These are phyloP conservation scores for Backusella mclennaniae DNA, from an alignment of 192 early-diverging fungal species.

Conservation along the genomic window DNA sequence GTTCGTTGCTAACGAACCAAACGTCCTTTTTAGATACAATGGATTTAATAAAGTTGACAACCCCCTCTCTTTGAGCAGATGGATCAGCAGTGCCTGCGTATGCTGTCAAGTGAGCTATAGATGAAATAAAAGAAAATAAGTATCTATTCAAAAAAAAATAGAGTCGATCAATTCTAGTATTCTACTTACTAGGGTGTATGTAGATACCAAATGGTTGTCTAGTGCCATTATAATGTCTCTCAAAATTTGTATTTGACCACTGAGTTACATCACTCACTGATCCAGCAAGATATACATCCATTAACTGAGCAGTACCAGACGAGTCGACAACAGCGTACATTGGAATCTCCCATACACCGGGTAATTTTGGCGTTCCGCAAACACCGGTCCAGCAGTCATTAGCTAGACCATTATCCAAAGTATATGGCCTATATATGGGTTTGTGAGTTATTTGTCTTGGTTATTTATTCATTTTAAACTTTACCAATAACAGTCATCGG, in stretches of 20 bases:
- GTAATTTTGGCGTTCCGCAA: conserved; percentile 39
- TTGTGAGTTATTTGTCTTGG: background rate
- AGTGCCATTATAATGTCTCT: conserved; percentile 47
- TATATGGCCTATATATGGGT: conserved; percentile 50
- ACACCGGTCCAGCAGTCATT: conserved; percentile 57
- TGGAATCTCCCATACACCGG: conserved; percentile 67
- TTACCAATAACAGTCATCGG: conserved; percentile 50
- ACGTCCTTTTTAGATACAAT: conserved; percentile 52
- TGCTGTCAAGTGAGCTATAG: conserved; percentile 36
- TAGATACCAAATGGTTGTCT: conserved; percentile 54
- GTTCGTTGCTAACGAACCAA: conserved; percentile 70
- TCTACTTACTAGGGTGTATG: conserved; percentile 30
- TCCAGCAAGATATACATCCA: conserved; percentile 52
- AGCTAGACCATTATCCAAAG: conserved; percentile 60
- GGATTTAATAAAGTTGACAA: conserved; percentile 53
- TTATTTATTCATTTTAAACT: background rate
- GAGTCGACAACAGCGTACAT: conserved; percentile 55
- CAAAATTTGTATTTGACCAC: conserved; percentile 54
- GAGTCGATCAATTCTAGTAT: no score
- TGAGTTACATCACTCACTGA: conserved; percentile 33
- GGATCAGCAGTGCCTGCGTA: conserved; percentile 29
- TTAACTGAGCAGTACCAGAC: conserved; percentile 32
- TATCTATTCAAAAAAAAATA: no score
- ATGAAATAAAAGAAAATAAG: background rate
- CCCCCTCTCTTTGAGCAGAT: conserved; percentile 16